A percentile compares a stretch with the other conserved stretches of the same genome.
phyloP scores from a whole-genome alignment of 495 filamentous ascomycete species.

The Xylaria venustula region DNA sequence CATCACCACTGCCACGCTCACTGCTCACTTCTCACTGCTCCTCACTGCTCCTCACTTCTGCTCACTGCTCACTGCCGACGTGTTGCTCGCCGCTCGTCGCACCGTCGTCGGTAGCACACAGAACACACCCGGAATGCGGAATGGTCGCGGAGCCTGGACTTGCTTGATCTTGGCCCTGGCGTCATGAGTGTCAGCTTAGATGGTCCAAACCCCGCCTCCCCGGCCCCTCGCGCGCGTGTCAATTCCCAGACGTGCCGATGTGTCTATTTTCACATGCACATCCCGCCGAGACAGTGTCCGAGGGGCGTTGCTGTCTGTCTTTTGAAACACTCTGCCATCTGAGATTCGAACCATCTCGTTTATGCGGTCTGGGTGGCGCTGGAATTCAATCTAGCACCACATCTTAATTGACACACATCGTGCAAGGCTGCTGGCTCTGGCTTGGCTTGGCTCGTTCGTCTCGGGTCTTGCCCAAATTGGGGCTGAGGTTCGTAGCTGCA shows the following conservation, averaged over 20 bases:
- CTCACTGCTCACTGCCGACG: too few species aligned
- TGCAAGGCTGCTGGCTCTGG: slow-evolving; percentile 3
- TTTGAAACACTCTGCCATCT: not conserved
- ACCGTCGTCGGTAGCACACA: too few species aligned
- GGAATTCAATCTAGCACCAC: not conserved
- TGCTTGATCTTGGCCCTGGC: not conserved
- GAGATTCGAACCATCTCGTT: not conserved
- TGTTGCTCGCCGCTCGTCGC: too few species aligned
- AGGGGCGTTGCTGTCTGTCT: not conserved
- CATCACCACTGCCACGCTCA: not conserved
- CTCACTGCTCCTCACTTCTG: too few species aligned
- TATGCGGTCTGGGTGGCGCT: not conserved
- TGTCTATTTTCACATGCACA: slow-evolving; percentile 2
- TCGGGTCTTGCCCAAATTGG: not conserved
- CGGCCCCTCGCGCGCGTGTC: not conserved
- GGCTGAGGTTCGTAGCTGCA: not conserved
- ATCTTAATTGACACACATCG: slow-evolving; percentile 1
- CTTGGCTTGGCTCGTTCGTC: slow-evolving; percentile 1
- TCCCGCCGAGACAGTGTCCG: not conserved
- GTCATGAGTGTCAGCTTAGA: not conserved
- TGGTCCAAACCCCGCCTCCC: not conserved
- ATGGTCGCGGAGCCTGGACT: not conserved
- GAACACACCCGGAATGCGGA: not conserved
- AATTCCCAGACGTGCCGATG: not conserved
- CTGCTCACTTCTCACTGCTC: not conserved